These are phyloP conservation scores for Penicillium rolfsii DNA, from an alignment of 2,329 filamentous ascomycete genomes.

Conservation along the genomic window DNA sequence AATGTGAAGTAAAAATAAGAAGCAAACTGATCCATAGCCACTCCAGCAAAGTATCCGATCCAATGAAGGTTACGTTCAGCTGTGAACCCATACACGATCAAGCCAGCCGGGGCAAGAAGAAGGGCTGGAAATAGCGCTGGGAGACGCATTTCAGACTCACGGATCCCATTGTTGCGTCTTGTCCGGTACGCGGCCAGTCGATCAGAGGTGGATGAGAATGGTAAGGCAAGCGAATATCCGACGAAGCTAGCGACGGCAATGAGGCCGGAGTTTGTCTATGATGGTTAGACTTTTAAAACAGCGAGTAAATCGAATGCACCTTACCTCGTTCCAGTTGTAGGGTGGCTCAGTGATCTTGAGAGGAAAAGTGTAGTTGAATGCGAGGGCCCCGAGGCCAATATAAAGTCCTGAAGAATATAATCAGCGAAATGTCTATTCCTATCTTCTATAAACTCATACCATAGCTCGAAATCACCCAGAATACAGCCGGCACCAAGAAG, in stretches of 20 bases:
- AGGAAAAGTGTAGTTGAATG: constrained; percentile 57
- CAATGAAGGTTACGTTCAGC: constrained; percentile 39
- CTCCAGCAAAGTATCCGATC: constrained; percentile 54
- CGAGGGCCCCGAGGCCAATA: constrained; percentile 54
- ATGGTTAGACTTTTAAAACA: background rate
- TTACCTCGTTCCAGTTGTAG: constrained; percentile 52
- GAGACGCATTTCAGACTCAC: constrained; percentile 49
- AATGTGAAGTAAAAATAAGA: constrained; percentile 62
- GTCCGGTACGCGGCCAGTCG: constrained; percentile 44
- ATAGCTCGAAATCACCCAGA: constrained; percentile 57
- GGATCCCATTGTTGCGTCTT: constrained; percentile 43
- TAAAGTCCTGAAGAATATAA: constrained; percentile 40
- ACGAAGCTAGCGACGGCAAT: constrained; percentile 47
- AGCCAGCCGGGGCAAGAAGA: constrained; percentile 36
- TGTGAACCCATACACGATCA: constrained; percentile 40
- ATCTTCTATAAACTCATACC: constrained; percentile 30
- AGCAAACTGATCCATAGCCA: constrained; percentile 54
- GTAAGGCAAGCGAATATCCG: constrained; percentile 48
- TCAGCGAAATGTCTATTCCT: background rate
- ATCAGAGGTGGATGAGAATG: constrained; percentile 50
- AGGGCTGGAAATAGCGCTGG: constrained; percentile 38
- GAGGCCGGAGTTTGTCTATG: constrained; percentile 50
- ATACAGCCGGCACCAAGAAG: constrained; percentile 53
- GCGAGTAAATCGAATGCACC: constrained; percentile 4
- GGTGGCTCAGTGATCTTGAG: constrained; percentile 51